These are phyloP conservation scores for Herpetospermum pedunculosum DNA, from an alignment of 306 rosid genomes.

Conservation along the genomic window DNA sequence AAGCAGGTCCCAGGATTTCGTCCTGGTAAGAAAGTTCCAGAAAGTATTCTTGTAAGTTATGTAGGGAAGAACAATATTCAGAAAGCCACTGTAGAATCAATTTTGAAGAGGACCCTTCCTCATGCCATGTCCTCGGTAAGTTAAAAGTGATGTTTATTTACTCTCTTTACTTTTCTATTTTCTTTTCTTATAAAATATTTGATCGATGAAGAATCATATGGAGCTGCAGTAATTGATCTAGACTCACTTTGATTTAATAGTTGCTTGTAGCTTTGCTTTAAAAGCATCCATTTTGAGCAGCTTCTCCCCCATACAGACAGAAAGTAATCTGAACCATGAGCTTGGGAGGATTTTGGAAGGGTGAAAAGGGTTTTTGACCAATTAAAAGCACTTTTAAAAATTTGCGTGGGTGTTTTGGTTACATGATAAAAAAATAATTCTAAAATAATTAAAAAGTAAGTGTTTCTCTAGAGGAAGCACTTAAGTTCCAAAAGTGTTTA, in stretches of 20 bases:
- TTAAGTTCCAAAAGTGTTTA: background rate
- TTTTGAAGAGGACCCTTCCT: conserved; percentile 81
- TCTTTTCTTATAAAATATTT: background rate
- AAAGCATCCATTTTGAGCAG: background rate
- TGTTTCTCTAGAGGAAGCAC: background rate
- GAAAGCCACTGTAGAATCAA: conserved; percentile 73
- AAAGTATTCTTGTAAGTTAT: conserved; percentile 44
- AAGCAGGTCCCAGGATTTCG: conserved; percentile 84
- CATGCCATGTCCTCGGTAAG: conserved; percentile 71
- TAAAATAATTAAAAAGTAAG: background rate
- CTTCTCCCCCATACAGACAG: background rate
- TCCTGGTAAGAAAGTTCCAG: conserved; percentile 70
- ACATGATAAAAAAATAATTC: background rate
- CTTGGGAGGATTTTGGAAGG: background rate
- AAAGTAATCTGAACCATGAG: background rate
- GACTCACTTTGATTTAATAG: background rate
- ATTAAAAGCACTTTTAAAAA: background rate
- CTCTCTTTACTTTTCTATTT: background rate
- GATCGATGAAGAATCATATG: background rate
- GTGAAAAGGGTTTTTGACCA: background rate
- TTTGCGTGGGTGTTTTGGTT: background rate
- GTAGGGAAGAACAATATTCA: conserved; percentile 59
- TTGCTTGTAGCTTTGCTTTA: background rate
- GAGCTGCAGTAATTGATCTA: background rate
- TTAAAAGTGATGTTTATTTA: conserved; percentile 9